These are phyloP conservation scores for Mycena rebaudengoi DNA, from an alignment of 768 basidiomycete genomes.

Conservation along the genomic window DNA sequence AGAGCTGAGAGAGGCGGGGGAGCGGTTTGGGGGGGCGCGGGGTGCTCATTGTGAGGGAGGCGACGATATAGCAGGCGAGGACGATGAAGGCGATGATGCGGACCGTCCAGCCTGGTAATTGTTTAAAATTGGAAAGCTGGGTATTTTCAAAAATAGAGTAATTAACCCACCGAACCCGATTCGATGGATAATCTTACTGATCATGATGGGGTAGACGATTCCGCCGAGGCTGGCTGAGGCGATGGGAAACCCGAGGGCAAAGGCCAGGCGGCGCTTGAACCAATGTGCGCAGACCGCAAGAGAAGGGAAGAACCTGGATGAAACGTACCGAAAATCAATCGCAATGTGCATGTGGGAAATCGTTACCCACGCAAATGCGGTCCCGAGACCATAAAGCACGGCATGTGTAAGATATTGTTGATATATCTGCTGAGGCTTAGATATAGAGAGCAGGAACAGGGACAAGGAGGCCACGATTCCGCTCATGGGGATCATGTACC, in stretches of 20 bases:
- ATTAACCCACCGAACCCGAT: slow-evolving; percentile 30
- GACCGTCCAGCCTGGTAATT: slow-evolving; percentile 37
- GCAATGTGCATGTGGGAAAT: not conserved
- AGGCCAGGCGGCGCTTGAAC: slow-evolving; percentile 40
- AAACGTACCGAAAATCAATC: not conserved
- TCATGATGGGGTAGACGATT: slow-evolving; percentile 40
- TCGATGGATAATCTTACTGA: slow-evolving; percentile 24
- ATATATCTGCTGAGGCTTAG: slow-evolving; percentile 35
- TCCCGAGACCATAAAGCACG: slow-evolving; percentile 31
- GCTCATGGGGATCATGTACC: slow-evolving; percentile 33
- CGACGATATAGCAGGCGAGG: slow-evolving; percentile 29
- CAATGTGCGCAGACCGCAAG: slow-evolving; percentile 44
- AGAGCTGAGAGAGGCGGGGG: slow-evolving; percentile 23
- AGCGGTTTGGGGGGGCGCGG: slow-evolving; percentile 34
- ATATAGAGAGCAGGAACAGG: slow-evolving; percentile 35
- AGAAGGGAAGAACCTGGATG: slow-evolving; percentile 41
- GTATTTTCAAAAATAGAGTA: too few species aligned
- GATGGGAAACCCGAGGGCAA: slow-evolving; percentile 44
- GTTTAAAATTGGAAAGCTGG: too few species aligned
- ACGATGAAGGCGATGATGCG: slow-evolving; percentile 35
- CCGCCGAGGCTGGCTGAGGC: slow-evolving; percentile 43
- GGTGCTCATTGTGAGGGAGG: slow-evolving; percentile 31
- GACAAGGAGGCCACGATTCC: slow-evolving; percentile 31
- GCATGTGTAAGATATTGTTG: slow-evolving; percentile 39
- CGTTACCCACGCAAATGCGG: slow-evolving; percentile 26